Conservation (phyloP, 2,329 filamentous ascomycete species). For the Exophiala aquamarina region DNA sequence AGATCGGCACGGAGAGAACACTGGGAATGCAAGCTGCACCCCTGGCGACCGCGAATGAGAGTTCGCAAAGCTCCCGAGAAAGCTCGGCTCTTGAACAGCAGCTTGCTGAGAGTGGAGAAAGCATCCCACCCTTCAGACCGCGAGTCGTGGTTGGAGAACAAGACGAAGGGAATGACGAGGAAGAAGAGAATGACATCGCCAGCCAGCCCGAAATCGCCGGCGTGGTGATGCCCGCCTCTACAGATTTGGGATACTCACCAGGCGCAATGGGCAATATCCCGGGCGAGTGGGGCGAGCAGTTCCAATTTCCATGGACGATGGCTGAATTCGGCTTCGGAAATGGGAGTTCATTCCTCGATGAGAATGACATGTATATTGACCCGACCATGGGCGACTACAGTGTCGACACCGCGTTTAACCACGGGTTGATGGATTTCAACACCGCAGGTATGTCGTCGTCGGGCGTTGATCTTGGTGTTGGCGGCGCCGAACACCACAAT, state of each 20-base stretch:
- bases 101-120: background rate
- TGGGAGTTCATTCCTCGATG: background rate
- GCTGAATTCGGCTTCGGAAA: conserved; percentile 1
- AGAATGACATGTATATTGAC: background rate
- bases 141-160: no score
- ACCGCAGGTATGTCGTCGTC: no score
- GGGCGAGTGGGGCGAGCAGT: background rate
- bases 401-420: background rate
- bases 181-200: background rate
- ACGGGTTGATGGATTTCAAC: background rate
- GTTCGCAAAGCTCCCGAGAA: conserved; percentile 6
- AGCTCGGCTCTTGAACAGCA: background rate
- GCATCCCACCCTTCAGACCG: background rate
- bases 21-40: conserved; percentile 8
- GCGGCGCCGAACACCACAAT: no score
- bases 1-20: conserved; percentile 13
- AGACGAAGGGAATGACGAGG: background rate
- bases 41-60: conserved; percentile 1
- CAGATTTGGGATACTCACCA: background rate
- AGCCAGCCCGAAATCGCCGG: background rate
- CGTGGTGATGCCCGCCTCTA: background rate
- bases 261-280: background rate
- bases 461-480: no score
- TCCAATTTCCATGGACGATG: conserved; percentile 1
- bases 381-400: background rate